Base-by-base conservation (phyloP, 23 red algal genomes). In the Pyropia yezoensis region DNA sequence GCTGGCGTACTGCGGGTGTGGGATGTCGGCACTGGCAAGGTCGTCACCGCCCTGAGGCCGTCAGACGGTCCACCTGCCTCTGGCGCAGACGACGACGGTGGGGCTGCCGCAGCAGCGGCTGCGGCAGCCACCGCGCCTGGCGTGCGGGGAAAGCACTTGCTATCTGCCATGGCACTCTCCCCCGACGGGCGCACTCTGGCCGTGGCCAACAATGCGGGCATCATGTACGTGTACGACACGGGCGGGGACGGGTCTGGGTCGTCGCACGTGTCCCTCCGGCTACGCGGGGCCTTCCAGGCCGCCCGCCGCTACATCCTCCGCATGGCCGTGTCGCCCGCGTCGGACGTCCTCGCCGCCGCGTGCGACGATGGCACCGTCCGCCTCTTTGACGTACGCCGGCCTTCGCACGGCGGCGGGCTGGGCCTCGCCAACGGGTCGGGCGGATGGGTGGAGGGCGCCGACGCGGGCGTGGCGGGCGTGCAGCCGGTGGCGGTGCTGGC, bases 241-340 rank as follows among this genome's bases (percentile, higher is more conserved):
- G 39, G 39, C 39, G 39, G 39, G 39, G 39, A 47, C 11, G 39
- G 51, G 45, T 50, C 51, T 33, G 51, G 51, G 47, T 49, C 65
- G 19, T 15, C 22, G 18, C 33, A 69, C 65, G 65, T 69, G 33
- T 50, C 65, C 33, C 47, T 69, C 14, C 22, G 47, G 7, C 47
- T 23, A 12, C 51, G 25, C 2, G 30, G 54, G 1, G 39, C 55
- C 1, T 65, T 54, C 24, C 29, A 14, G n/a, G 50, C 57, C 32
- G 57, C 55, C 63, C 33, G 54, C 24, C 30, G 77, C 1, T 81
- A 81, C 60, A 61, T 81, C 20, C 77, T 81, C 4, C 77, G 65
- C 47, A 34, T 54, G 57, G 59, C 20, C 24, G 52, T 69, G 21
- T 70, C 63, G 33, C 55, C 66, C 18, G 62, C 69, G 27, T 18